Evolutionary conservation across 305 asterid species (phyloP), one percentile per base, ranked within the genome.

Genomic region (Stenogyne calaminthoides): DNA sequence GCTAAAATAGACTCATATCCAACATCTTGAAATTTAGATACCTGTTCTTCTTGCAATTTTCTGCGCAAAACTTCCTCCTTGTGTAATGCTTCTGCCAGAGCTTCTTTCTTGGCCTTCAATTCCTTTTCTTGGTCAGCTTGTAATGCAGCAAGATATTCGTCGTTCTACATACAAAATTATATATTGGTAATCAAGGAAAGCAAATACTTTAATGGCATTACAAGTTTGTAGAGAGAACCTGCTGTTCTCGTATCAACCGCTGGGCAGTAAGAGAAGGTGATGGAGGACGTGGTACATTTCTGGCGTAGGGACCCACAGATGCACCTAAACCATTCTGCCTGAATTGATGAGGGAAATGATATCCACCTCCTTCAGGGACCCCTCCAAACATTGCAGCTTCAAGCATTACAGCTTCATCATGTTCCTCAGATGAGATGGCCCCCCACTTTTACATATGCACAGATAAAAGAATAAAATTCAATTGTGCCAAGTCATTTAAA

Each of bases 331-430:
- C 96, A 77, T 86, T 86, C 81, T 82, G 92, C 84, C 83, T 76
- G 80, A 77, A 70, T 67, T 85, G 92, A 74, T 5, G 36, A 32
- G 36, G 36, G 36, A 32, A 32, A 32, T 32, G 36, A 32, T 32
- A 32, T 32, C 36, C 36, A 32, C 79, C 80, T 63, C 86, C 88
- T 81, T 95, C 99, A 59, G 96, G 94, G 27, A 95, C 56, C 67
- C 99, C 97, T 67, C 99, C 98, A 85, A 93, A 92, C 93, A 94
- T 85, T 60, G 97, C 99, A 77, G 99, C 99, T 83, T 94, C 99
- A 77, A 93, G 97, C 98, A 93, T 93, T 49, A 91, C 97, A 64
- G 98, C 98, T 82, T 93, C 98, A 67, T 93, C 98, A 29, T 89
- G 98, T 75, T 93, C 98, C 87, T 69, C 95, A 12, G 98, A 89